These are phyloP conservation scores for Penicillium sp. DNA, from an alignment of 2,329 filamentous ascomycete genomes.

Conservation along the genomic window DNA sequence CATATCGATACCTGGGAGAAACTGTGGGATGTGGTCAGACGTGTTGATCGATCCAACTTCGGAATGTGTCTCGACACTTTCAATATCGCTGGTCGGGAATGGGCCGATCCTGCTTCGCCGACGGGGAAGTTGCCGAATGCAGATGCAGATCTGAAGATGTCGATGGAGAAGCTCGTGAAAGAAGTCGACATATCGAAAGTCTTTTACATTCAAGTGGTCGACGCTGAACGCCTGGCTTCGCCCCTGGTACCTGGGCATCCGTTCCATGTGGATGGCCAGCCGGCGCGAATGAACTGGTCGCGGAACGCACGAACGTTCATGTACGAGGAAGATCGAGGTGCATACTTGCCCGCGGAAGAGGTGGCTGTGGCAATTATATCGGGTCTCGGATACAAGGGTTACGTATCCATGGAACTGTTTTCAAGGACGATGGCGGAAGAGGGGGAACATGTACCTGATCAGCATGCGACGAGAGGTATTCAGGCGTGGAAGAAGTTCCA, in stretches of 20 bases:
- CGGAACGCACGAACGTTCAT: constrained; percentile 74
- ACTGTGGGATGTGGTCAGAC: constrained; percentile 69
- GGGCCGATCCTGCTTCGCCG: constrained; percentile 65
- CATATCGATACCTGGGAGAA: constrained; percentile 72
- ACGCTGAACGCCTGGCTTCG: constrained; percentile 65
- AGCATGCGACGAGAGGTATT: constrained; percentile 58
- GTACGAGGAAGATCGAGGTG: constrained; percentile 64
- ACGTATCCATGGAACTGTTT: constrained; percentile 74
- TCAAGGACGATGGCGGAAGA: constrained; percentile 61
- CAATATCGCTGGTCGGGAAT: constrained; percentile 74
- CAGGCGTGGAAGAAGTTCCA: constrained; percentile 56
- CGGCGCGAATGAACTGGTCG: constrained; percentile 75
- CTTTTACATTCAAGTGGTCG: constrained; percentile 77
- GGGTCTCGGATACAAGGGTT: constrained; percentile 65
- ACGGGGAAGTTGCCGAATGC: constrained; percentile 60
- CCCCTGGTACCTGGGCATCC: constrained; percentile 63
- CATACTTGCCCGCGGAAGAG: constrained; percentile 68
- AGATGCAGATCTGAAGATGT: constrained; percentile 58
- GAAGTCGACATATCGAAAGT: constrained; percentile 67
- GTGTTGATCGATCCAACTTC: constrained; percentile 71
- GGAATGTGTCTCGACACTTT: constrained; percentile 79
- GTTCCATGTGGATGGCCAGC: constrained; percentile 63
- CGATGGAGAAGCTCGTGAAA: constrained; percentile 59
- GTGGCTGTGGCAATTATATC: constrained; percentile 62
- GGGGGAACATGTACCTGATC: constrained; percentile 57